Conservation (phyloP, 306 rosid species). For the Ormosia emarginata region DNA sequence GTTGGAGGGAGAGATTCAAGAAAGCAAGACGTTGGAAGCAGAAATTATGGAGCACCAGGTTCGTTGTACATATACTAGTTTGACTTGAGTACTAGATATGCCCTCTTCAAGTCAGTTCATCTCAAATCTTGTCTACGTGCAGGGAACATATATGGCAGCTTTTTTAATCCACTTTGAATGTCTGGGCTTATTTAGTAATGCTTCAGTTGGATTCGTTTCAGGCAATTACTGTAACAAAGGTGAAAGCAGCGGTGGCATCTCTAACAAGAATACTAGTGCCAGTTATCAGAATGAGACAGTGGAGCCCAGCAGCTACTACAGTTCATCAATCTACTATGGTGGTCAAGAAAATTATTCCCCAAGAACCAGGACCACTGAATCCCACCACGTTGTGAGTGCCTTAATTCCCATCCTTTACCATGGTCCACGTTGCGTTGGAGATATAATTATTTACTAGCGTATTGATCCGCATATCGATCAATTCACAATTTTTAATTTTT, state of each 20-base stretch:
- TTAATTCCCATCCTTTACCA: slow-evolving; percentile 35
- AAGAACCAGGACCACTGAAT: slow-evolving; percentile 50
- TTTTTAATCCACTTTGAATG: slow-evolving; percentile 15
- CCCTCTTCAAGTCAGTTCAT: not conserved
- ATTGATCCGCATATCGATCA: too few species aligned
- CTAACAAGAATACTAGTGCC: slow-evolving; percentile 35
- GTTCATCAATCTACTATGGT: slow-evolving; percentile 90
- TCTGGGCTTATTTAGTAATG: slow-evolving; percentile 30
- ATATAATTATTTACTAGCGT: too few species aligned
- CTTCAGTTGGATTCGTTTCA: slow-evolving; percentile 27
- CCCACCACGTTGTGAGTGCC: slow-evolving; percentile 54
- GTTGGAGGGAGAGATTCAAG: slow-evolving; percentile 38
- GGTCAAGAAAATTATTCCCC: slow-evolving; percentile 91
- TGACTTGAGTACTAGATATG: slow-evolving; percentile 8
- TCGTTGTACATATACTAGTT: not conserved
- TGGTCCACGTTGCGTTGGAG: not conserved
- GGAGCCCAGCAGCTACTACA: slow-evolving; percentile 69
- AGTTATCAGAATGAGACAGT: slow-evolving; percentile 51
- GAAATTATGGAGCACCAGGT: slow-evolving; percentile 40
- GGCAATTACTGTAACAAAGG: slow-evolving; percentile 39
- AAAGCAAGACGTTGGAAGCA: slow-evolving; percentile 27
- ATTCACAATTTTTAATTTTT: too few species aligned
- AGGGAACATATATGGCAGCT: slow-evolving; percentile 9
- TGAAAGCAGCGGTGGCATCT: slow-evolving; percentile 37
- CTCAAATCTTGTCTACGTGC: slow-evolving; percentile 25